Evolutionary conservation across 2,329 filamentous ascomycete species (phyloP).

Genomic region (Talaromyces sp.): DNA sequence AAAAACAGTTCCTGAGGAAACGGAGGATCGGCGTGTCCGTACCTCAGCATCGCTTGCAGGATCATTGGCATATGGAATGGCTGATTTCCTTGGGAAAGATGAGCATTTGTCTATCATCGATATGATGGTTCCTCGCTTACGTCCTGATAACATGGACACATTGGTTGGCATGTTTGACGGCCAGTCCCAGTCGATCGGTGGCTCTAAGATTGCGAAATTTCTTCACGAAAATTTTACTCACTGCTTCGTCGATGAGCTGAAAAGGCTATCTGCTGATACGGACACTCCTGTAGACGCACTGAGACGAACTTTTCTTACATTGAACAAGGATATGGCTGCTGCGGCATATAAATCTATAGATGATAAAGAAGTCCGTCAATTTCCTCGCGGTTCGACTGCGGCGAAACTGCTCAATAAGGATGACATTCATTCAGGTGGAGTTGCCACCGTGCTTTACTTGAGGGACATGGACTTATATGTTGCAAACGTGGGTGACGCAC

Average conservation of each 20-base stretch:
- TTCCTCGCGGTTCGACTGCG: constrained; percentile 65
- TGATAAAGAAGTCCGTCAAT: constrained; percentile 56
- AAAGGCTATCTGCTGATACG: constrained; percentile 60
- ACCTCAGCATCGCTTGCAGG: constrained; percentile 95
- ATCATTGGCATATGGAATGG: constrained; percentile 92
- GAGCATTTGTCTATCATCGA: constrained; percentile 95
- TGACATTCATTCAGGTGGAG: constrained; percentile 82
- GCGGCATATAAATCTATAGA: constrained; percentile 75
- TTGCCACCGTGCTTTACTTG: constrained; percentile 86
- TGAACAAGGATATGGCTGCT: constrained; percentile 92
- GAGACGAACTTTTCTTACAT: constrained; percentile 73
- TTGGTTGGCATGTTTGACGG: constrained; percentile 95
- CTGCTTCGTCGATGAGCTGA: constrained; percentile 77
- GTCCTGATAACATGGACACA: constrained; percentile 82
- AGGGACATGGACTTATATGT: constrained; percentile 87
- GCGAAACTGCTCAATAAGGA: constrained; percentile 79
- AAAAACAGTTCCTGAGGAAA: constrained; percentile 89
- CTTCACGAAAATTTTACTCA: constrained; percentile 92
- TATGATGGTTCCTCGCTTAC: constrained; percentile 87
- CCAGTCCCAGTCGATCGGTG: constrained; percentile 78
- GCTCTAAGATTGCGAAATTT: constrained; percentile 93
- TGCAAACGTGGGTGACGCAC: constrained; percentile 90
- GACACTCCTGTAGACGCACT: constrained; percentile 81
- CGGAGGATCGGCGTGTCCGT: constrained; percentile 86
- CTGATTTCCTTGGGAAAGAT: constrained; percentile 84